Conservation (phyloP, 768 basidiomycete genomes). For the Amanita exitialis region DNA sequence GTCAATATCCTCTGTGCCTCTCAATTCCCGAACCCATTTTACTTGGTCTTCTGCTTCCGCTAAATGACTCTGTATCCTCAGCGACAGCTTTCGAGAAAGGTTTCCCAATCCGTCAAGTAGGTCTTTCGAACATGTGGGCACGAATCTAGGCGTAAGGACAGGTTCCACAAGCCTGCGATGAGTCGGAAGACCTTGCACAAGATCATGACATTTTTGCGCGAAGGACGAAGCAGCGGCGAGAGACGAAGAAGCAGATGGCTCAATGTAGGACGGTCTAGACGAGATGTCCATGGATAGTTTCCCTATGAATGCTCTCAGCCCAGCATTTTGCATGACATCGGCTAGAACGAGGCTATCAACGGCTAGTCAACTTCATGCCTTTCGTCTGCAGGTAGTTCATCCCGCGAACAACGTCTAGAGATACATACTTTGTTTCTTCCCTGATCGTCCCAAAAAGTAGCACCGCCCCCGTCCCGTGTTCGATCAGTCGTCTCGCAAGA, state of each 20-base stretch:
- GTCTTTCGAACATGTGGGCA: conserved; percentile 77
- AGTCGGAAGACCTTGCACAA: conserved; percentile 27
- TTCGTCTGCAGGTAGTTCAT: neutral
- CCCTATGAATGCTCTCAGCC: conserved; percentile 76
- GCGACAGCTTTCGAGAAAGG: conserved; percentile 32
- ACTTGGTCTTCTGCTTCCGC: conserved; percentile 74
- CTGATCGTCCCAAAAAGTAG: conserved; percentile 80
- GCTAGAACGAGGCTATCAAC: conserved; percentile 64
- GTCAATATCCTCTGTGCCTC: conserved; percentile 60
- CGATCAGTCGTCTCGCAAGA: conserved; percentile 55
- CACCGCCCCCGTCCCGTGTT: conserved; percentile 71
- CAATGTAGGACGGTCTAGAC: conserved; percentile 60
- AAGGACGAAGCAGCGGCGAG: conserved; percentile 46
- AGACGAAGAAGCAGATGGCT: conserved; percentile 41
- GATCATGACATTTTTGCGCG: conserved; percentile 34
- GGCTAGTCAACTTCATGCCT: neutral
- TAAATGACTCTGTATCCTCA: conserved; percentile 73
- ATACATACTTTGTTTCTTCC: conserved; percentile 65
- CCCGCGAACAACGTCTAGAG: neutral
- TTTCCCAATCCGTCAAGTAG: conserved; percentile 54
- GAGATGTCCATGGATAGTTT: conserved; percentile 88
- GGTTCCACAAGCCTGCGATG: conserved; percentile 59
- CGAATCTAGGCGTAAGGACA: conserved; percentile 82
- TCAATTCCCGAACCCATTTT: conserved; percentile 53
- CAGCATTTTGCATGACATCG: conserved; percentile 55